Percentiles rank a stretch among this genome's conserved stretches.
These are phyloP conservation scores for Pythium periplocum DNA, from an alignment of 352 stramenopile species.

Conservation along the genomic window DNA sequence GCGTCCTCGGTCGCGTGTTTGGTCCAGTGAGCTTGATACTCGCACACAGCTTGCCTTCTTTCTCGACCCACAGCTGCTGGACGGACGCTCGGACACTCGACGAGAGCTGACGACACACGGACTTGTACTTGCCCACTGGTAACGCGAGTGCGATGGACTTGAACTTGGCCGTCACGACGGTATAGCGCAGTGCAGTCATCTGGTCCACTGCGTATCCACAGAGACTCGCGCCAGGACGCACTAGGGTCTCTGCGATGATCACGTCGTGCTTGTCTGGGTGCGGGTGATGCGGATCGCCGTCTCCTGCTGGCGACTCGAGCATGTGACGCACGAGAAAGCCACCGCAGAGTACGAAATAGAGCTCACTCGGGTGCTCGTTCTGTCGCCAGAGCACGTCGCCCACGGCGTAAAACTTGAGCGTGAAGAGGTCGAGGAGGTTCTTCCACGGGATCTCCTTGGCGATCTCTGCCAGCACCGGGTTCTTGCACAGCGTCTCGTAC, in stretches of 20 bases:
- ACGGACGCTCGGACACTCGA: slow-evolving; percentile 19
- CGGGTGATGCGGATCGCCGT: not conserved
- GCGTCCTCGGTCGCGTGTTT: not conserved
- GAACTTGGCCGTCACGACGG: slow-evolving; percentile 35
- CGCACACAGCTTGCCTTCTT: slow-evolving; percentile 29
- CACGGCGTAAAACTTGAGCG: slow-evolving; percentile 46
- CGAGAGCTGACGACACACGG: slow-evolving; percentile 39
- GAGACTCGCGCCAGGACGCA: slow-evolving; percentile 34
- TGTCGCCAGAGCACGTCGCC: slow-evolving; percentile 36
- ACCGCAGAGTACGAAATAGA: slow-evolving; percentile 49
- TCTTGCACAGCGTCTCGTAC: slow-evolving; percentile 43
- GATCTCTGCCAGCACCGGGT: slow-evolving; percentile 36
- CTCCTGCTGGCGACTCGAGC: not conserved
- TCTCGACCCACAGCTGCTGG: slow-evolving; percentile 30
- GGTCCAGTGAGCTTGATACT: slow-evolving; percentile 16
- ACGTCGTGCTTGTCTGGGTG: not conserved
- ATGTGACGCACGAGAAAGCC: slow-evolving; percentile 33
- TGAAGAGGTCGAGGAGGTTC: slow-evolving; percentile 53
- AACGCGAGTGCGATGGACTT: slow-evolving; percentile 55
- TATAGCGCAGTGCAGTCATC: slow-evolving; percentile 25
- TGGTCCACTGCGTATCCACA: slow-evolving; percentile 29
- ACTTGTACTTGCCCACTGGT: slow-evolving; percentile 43
- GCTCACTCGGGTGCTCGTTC: slow-evolving; percentile 32
- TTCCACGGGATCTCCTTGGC: slow-evolving; percentile 48
- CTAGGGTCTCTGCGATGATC: slow-evolving; percentile 35